phyloP scores from a whole-genome alignment of 306 rosid genomes.

The Cucumis cinereus region DNA sequence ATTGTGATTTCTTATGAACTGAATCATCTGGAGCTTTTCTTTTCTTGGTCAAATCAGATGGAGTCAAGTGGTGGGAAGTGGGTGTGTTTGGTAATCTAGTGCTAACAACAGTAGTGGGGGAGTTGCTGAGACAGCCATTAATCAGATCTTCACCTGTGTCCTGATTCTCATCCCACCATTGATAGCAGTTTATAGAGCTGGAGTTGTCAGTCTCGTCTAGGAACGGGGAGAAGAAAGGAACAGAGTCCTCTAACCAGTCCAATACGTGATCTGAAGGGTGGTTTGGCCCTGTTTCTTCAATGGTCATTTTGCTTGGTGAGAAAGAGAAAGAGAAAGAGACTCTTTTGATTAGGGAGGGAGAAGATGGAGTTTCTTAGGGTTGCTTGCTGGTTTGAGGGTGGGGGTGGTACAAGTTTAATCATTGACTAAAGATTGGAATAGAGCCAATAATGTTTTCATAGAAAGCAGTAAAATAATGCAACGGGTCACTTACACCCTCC shows the following conservation, averaged over 20 bases:
- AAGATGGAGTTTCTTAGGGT: not conserved
- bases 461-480: slow-evolving; percentile 16
- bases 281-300: slow-evolving; percentile 40
- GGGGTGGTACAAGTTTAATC: slow-evolving; percentile 18
- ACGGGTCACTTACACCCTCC: slow-evolving; percentile 13
- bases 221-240: slow-evolving; percentile 57
- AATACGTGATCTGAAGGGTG: slow-evolving; percentile 49
- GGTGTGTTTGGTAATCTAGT: slow-evolving; percentile 18
- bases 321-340: not conserved
- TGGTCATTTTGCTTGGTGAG: slow-evolving; percentile 28
- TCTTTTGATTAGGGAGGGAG: slow-evolving; percentile 6
- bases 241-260: slow-evolving; percentile 74
- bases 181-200: slow-evolving; percentile 31
- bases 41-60: slow-evolving; percentile 46
- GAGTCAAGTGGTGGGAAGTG: slow-evolving; percentile 15
- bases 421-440: slow-evolving; percentile 36
- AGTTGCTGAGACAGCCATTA: slow-evolving; percentile 12
- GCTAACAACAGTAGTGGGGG: slow-evolving; percentile 16
- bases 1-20: slow-evolving; percentile 22
- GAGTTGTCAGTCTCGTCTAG: slow-evolving; percentile 50
- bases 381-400: slow-evolving; percentile 6
- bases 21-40: slow-evolving; percentile 27
- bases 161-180: slow-evolving; percentile 51
- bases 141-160: slow-evolving; percentile 27
- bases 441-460: slow-evolving; percentile 12